Evolutionary conservation across 1,284 basidiomycete genomes (phyloP).

Genomic region (Cutaneotrichosporon sp.): DNA sequence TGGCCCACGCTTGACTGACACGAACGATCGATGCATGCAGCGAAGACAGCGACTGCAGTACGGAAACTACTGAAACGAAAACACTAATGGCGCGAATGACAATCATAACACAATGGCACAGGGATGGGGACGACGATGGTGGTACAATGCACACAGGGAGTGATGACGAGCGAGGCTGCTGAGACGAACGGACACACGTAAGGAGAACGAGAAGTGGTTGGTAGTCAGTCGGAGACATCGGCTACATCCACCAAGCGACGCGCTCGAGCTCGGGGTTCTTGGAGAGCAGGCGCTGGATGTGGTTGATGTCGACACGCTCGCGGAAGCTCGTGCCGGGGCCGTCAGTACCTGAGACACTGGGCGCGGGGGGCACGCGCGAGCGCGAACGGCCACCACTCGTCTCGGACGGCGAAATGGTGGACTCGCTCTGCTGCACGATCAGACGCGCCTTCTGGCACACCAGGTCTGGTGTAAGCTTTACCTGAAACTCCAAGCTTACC

Average conservation of each 20-base stretch:
- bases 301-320: constrained; percentile 27
- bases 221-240: not conserved
- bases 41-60: not conserved
- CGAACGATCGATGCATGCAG: constrained; percentile 3
- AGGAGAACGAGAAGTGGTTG: not conserved
- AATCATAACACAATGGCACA: no score
- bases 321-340: not conserved
- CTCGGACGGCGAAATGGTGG: constrained; percentile 25
- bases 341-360: not conserved
- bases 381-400: constrained; percentile 23
- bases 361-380: not conserved
- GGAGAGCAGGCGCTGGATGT: constrained; percentile 33
- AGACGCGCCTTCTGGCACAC: constrained; percentile 43
- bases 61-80: not conserved
- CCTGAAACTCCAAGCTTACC: constrained; percentile 27
- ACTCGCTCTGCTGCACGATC: constrained; percentile 30
- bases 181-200: not conserved
- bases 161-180: not conserved
- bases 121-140: not conserved
- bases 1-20: not conserved
- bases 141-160: not conserved
- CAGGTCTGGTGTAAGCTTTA: constrained; percentile 26
- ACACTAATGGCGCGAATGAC: not conserved
- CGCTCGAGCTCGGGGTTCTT: constrained; percentile 34
- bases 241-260: constrained; percentile 42